These are phyloP conservation scores for Nakazawaea holstii DNA, from an alignment of 805 yeast genomes.

Conservation along the genomic window DNA sequence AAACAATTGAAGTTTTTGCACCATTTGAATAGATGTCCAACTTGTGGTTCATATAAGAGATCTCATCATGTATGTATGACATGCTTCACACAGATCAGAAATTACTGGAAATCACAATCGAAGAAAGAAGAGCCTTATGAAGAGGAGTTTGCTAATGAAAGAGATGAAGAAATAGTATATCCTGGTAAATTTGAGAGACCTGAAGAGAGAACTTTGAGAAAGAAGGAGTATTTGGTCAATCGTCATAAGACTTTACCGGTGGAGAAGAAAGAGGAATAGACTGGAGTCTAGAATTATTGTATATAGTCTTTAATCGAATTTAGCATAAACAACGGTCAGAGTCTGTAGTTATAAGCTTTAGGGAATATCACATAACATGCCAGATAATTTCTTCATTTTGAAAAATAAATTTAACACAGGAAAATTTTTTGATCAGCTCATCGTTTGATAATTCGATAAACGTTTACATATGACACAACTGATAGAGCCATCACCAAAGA, in stretches of 20 bases:
- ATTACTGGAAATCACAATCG: conserved; percentile 50
- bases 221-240: conserved; percentile 46
- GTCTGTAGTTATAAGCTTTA: no score
- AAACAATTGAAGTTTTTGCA: conserved; percentile 74
- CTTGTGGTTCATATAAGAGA: conserved; percentile 90
- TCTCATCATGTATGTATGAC: conserved; percentile 90
- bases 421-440: no score
- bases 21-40: conserved; percentile 85
- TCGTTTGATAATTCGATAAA: background rate
- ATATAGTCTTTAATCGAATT: no score
- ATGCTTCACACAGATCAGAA: conserved; percentile 78
- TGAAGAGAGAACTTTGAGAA: conserved; percentile 40
- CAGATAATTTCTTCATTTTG: no score
- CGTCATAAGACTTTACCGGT: conserved; percentile 54
- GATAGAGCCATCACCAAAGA: background rate
- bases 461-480: conserved; percentile 1
- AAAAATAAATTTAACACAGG: no score
- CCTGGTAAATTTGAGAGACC: conserved; percentile 61
- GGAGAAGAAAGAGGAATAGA: conserved; percentile 22
- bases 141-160: conserved; percentile 44
- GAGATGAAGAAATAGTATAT: conserved; percentile 62
- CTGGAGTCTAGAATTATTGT: background rate
- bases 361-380: no score
- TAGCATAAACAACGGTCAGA: no score
- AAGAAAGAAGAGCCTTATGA: conserved; percentile 23